These are phyloP conservation scores for Cladophialophora yegresii DNA, from an alignment of 2,329 filamentous ascomycete genomes.

Conservation along the genomic window DNA sequence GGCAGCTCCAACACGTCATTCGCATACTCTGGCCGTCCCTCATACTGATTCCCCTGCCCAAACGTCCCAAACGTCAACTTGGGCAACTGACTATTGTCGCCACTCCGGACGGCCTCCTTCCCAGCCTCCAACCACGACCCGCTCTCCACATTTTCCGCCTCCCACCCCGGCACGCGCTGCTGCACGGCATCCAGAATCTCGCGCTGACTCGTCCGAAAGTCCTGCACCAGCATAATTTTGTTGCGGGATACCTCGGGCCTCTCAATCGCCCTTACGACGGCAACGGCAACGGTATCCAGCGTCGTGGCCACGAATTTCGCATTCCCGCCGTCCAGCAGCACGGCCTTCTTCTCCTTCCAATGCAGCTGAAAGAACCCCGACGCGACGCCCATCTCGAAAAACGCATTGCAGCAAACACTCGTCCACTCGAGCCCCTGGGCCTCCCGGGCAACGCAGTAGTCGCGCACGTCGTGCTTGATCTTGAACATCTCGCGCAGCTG, in stretches of 20 bases:
- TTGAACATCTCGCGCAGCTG: conserved; percentile 35
- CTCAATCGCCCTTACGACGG: conserved; percentile 52
- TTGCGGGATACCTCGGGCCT: conserved; percentile 59
- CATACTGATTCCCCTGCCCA: conserved; percentile 21
- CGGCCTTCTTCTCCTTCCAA: conserved; percentile 44
- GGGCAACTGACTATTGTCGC: conserved; percentile 25
- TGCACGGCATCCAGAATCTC: conserved; percentile 40
- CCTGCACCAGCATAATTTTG: conserved; percentile 51
- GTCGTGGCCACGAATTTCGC: conserved; percentile 52
- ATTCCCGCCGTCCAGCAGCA: conserved; percentile 56
- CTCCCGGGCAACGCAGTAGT: conserved; percentile 37
- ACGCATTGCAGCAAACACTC: conserved; percentile 42
- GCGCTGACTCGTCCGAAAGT: conserved; percentile 51
- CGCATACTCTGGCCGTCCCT: conserved; percentile 20
- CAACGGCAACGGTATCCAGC: conserved; percentile 51
- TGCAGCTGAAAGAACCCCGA: conserved; percentile 51
- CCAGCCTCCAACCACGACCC: conserved; percentile 23
- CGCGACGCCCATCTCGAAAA: conserved; percentile 43
- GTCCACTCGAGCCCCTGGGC: conserved; percentile 35
- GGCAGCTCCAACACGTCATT: conserved; percentile 26
- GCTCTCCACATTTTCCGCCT: conserved; percentile 21
- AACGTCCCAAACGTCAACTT: conserved; percentile 28
- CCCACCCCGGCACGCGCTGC: conserved; percentile 26
- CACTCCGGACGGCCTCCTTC: conserved; percentile 17
- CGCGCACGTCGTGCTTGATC: conserved; percentile 40